Base-by-base conservation (phyloP, 768 basidiomycete genomes). In the Serendipita sp. region DNA sequence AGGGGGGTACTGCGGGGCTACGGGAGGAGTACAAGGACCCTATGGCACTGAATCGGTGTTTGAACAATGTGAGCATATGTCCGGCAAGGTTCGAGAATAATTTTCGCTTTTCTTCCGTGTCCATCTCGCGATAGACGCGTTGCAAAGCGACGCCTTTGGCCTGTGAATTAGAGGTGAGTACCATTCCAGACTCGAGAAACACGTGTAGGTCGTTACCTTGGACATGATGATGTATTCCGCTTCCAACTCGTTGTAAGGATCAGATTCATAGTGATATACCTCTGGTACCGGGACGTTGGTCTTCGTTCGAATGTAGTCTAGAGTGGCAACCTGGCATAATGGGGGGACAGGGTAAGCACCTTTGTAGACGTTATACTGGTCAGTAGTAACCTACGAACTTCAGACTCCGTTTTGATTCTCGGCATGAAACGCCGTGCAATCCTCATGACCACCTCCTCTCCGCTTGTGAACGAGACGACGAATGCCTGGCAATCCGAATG, bases 221-320 rank as follows among this genome's bases (percentile, higher is more conserved):
- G 86, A 86, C 89, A 91, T 89, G 65, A 92, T 70, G 66, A 91
- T 88, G 67, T 84, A 91, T 71, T 92, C 90, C 20, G 86, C 86
- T 0, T 88, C 90, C 30, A 92, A 76, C 13, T 86, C 82, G 70
- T 92, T 91, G 71, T 82, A 88, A 7, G 88, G 89, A 68, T 90
- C 90, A 0, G 88, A 79, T 67, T 91, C 88, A 71, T 86, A 85
- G 70, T 82, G 80, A 65, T 85, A 86, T 3, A 92, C 81, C 31
- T 74, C 77, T 0, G 90, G 88, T 17, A 91, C 85, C 1, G 89
- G 88, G 22, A 90, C 76, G 62, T 74, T 72, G 3, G 87, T 87
- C 66, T 81, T 77, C 66, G 83, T 76, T 58, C 86, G 83, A 28
- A 92, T 77, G 70, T 84, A 91, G n/a, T 79, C 78, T 75, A 91